phyloP scores from a whole-genome alignment of 148 eudicot species.

The Vaccinium corymbosum region DNA sequence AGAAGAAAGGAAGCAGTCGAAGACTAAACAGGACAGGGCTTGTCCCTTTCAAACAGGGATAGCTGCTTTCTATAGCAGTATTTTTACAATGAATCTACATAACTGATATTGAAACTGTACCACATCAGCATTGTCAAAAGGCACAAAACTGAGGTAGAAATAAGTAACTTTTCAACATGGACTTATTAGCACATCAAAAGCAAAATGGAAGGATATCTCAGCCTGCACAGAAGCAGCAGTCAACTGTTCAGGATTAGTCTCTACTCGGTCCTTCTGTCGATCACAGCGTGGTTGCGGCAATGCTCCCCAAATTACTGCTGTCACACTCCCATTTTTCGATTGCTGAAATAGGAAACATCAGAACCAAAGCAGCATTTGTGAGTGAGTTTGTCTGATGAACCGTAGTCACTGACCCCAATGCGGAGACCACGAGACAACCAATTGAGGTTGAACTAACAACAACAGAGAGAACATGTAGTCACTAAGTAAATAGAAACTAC shows the following conservation, averaged over 20 bases:
- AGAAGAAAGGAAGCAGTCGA: background rate
- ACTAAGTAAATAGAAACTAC: background rate
- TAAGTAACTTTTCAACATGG: background rate
- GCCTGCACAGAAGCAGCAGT: conserved; percentile 96
- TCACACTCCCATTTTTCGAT: conserved; percentile 58
- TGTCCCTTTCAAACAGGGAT: background rate
- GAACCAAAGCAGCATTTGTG: conserved; percentile 11
- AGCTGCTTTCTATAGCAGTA: background rate
- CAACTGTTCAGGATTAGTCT: conserved; percentile 97
- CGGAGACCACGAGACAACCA: background rate
- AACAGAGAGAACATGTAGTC: background rate
- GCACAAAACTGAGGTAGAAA: background rate
- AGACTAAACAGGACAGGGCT: background rate
- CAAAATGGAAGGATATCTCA: conserved; percentile 79
- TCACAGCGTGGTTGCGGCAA: conserved; percentile 93
- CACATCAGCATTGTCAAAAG: background rate
- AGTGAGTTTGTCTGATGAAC: background rate
- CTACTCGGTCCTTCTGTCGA: conserved; percentile 91
- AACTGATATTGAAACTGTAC: background rate
- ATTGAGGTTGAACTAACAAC: background rate
- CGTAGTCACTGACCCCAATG: background rate
- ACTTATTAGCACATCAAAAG: background rate
- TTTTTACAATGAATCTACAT: background rate
- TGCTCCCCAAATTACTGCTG: conserved; percentile 97
- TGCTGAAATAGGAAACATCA: conserved; percentile 35